Evolutionary conservation across 768 basidiomycete genomes (phyloP).

Genomic region (Russula earlei): DNA sequence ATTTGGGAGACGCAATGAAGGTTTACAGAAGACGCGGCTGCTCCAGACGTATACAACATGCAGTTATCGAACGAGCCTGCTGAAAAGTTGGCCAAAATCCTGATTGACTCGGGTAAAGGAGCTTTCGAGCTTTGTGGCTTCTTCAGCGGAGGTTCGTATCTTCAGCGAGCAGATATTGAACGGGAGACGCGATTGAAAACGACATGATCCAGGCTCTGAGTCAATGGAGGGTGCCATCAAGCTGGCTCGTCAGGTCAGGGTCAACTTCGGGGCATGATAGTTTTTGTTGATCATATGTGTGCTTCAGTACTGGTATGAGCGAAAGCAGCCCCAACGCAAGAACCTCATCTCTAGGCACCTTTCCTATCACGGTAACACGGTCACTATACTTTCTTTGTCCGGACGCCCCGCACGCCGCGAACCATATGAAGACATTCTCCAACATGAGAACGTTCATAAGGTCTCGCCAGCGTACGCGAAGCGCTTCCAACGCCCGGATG

Average conservation of each 20-base stretch:
- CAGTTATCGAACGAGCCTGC: constrained; percentile 75
- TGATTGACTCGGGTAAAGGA: constrained; percentile 59
- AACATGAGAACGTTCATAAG: constrained; percentile 63
- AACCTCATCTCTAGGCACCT: constrained; percentile 74
- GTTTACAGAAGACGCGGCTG: background rate
- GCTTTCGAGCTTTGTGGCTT: constrained; percentile 67
- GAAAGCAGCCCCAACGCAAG: constrained; percentile 54
- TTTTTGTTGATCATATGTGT: background rate
- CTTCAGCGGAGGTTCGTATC: constrained; percentile 56
- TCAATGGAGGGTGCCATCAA: constrained; percentile 87
- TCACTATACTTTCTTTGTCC: constrained; percentile 58
- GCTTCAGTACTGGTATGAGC: constrained; percentile 59
- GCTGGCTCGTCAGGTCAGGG: constrained; percentile 59
- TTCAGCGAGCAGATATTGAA: background rate
- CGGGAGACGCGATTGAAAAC: background rate
- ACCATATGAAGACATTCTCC: constrained; percentile 58
- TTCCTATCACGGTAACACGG: constrained; percentile 81
- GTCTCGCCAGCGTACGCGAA: constrained; percentile 83
- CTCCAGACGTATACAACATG: constrained; percentile 76
- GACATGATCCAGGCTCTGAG: constrained; percentile 53
- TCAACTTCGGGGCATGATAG: background rate
- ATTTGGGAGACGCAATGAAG: background rate
- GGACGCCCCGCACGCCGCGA: constrained; percentile 57
- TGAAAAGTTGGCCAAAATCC: constrained; percentile 60
- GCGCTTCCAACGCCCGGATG: constrained; percentile 60